phyloP scores from a whole-genome alignment of 176 grass and related monocot genomes.

The Carex cristatella region DNA sequence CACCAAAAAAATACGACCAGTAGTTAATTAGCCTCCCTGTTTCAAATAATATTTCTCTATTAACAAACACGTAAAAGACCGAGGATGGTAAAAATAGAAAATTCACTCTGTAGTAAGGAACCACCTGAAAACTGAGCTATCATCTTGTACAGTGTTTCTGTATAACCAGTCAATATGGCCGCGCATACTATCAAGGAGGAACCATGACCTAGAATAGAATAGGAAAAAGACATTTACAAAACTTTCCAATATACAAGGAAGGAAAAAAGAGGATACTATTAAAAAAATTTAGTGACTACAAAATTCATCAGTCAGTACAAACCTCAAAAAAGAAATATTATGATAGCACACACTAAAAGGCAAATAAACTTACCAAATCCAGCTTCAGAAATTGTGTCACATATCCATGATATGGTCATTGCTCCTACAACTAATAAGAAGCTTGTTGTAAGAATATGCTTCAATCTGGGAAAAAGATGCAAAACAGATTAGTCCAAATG shows the following conservation, averaged over 20 bases:
- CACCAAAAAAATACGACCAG: slow-evolving; percentile 75
- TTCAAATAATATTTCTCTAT: slow-evolving; percentile 9
- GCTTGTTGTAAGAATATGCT: slow-evolving; percentile 74
- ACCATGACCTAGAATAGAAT: slow-evolving; percentile 72
- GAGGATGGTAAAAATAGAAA: neutral
- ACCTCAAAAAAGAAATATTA: no score
- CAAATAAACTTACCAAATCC: slow-evolving; percentile 70
- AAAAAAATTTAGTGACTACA: neutral
- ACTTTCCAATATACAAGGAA: neutral
- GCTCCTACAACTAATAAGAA: slow-evolving; percentile 87
- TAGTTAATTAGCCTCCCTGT: slow-evolving; percentile 51
- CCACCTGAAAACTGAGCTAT: slow-evolving; percentile 82
- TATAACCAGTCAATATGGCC: slow-evolving; percentile 96
- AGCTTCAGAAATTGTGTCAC: slow-evolving; percentile 98
- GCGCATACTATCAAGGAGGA: slow-evolving; percentile 95
- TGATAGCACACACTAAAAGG: neutral
- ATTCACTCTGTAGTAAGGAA: neutral
- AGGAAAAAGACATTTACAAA: slow-evolving; percentile 19
- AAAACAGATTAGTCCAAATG: slow-evolving; percentile 7
- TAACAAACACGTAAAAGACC: neutral
- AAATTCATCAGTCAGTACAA: neutral
- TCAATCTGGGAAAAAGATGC: slow-evolving; percentile 48
- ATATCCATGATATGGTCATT: slow-evolving; percentile 91
- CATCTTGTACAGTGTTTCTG: slow-evolving; percentile 85
- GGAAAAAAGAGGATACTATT: slow-evolving; percentile 20